Conservation (phyloP, 345 rosid genomes). For the Heritiera fomes region DNA sequence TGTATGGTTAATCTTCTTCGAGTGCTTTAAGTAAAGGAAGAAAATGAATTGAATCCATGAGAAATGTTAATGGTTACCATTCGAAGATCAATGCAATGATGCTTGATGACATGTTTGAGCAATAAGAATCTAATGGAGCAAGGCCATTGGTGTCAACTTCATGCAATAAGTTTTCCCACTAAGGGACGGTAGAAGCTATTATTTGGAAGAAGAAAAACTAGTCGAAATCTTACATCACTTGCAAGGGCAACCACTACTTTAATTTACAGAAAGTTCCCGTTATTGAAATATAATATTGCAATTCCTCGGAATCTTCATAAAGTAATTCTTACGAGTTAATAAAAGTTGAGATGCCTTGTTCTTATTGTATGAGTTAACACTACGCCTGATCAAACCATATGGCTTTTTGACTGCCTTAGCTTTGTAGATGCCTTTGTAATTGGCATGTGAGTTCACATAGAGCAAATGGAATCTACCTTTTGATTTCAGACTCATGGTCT, state of each 20-base stretch:
- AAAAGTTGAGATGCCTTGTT: slow-evolving; percentile 23
- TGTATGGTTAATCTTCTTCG: background rate
- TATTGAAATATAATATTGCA: slow-evolving; percentile 2
- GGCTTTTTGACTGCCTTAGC: slow-evolving; percentile 27
- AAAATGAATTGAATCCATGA: background rate
- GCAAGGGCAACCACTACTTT: slow-evolving; percentile 24
- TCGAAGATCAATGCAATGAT: slow-evolving; percentile 17
- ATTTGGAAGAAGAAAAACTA: slow-evolving; percentile 17
- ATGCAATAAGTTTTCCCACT: background rate
- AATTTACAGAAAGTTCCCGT: slow-evolving; percentile 10
- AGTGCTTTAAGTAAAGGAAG: background rate
- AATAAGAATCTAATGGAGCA: slow-evolving; percentile 29
- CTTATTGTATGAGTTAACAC: slow-evolving; percentile 8
- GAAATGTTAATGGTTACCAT: background rate
- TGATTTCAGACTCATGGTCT: background rate
- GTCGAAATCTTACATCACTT: slow-evolving; percentile 18
- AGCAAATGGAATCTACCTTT: slow-evolving; percentile 16
- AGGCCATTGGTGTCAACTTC: slow-evolving; percentile 18
- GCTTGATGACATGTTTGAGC: slow-evolving; percentile 20
- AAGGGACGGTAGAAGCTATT: slow-evolving; percentile 17
- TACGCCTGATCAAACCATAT: background rate
- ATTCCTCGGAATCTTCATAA: slow-evolving; percentile 29
- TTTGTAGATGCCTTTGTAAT: slow-evolving; percentile 15
- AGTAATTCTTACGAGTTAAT: background rate
- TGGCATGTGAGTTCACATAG: slow-evolving; percentile 5